These are phyloP conservation scores for Ceratocystis cubensis DNA, from an alignment of 2,329 filamentous ascomycete species.

Conservation along the genomic window DNA sequence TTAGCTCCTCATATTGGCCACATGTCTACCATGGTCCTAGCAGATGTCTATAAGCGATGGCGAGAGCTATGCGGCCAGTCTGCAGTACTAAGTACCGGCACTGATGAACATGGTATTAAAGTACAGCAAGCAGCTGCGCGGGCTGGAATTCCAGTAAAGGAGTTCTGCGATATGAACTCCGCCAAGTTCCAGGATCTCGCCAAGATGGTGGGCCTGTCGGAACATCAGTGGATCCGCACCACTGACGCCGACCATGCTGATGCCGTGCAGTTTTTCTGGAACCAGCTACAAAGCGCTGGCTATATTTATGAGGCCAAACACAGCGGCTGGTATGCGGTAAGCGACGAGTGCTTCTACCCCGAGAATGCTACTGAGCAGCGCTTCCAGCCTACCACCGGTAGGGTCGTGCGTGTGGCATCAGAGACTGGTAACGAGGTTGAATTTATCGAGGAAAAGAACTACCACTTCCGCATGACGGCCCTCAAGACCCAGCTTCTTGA, in stretches of 20 bases:
- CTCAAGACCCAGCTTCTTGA: constrained; percentile 66
- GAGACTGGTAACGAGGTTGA: constrained; percentile 91
- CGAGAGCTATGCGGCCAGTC: constrained; percentile 58
- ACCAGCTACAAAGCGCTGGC: constrained; percentile 58
- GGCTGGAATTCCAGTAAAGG: constrained; percentile 57
- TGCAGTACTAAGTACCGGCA: constrained; percentile 75
- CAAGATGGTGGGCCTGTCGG: constrained; percentile 51
- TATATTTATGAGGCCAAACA: constrained; percentile 78
- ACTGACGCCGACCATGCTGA: constrained; percentile 71
- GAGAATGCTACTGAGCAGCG: constrained; percentile 58
- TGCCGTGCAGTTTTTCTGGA: constrained; percentile 84
- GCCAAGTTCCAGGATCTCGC: constrained; percentile 69
- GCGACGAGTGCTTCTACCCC: constrained; percentile 94
- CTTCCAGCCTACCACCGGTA: constrained; percentile 67
- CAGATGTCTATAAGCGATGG: constrained; percentile 89
- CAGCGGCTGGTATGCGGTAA: constrained; percentile 91
- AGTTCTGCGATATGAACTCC: constrained; percentile 80
- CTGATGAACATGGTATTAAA: constrained; percentile 96
- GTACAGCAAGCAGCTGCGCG: constrained; percentile 73
- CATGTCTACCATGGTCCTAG: constrained; percentile 81
- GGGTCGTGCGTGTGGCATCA: constrained; percentile 66
- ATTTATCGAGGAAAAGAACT: constrained; percentile 87
- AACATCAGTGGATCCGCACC: constrained; percentile 86
- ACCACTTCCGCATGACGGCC: constrained; percentile 81
- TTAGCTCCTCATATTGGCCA: constrained; percentile 87